Evolutionary conservation across 2,329 filamentous ascomycete genomes (phyloP).

Genomic region (Apiospora pterosperma): DNA sequence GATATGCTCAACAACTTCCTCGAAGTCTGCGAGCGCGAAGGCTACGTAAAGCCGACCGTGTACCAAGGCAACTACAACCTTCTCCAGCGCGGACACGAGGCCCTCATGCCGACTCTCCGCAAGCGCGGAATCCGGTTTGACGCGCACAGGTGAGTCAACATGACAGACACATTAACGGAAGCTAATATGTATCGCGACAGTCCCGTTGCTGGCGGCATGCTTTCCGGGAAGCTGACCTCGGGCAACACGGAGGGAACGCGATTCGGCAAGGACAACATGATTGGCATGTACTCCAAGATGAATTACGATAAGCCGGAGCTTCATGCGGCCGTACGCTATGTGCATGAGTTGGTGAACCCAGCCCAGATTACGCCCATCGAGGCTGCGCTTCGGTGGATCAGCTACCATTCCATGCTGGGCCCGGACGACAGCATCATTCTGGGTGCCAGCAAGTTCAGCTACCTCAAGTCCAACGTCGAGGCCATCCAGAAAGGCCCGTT

Average conservation of each 20-base stretch:
- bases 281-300: constrained; percentile 8
- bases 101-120: constrained; percentile 11
- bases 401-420: constrained; percentile 10
- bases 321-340: constrained; percentile 10
- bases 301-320: constrained; percentile 14
- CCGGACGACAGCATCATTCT: constrained; percentile 10
- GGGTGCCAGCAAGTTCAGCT: background rate
- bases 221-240: constrained; percentile 13
- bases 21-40: constrained; percentile 12
- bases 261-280: constrained; percentile 7
- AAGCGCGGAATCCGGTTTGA: constrained; percentile 13
- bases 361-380: constrained; percentile 12
- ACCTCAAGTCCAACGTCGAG: background rate
- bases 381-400: constrained; percentile 11
- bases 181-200: background rate
- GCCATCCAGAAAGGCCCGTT: background rate
- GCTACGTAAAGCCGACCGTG: constrained; percentile 15
- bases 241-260: constrained; percentile 10
- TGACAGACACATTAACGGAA: background rate
- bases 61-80: constrained; percentile 17
- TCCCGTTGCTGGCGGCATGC: constrained; percentile 14
- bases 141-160: constrained; percentile 9
- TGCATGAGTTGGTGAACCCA: constrained; percentile 9
- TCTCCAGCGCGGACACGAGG: constrained; percentile 11
- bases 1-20: constrained; percentile 11